These are phyloP conservation scores for Hydnomerulius pinastri DNA, from an alignment of 768 basidiomycete genomes.

Conservation along the genomic window DNA sequence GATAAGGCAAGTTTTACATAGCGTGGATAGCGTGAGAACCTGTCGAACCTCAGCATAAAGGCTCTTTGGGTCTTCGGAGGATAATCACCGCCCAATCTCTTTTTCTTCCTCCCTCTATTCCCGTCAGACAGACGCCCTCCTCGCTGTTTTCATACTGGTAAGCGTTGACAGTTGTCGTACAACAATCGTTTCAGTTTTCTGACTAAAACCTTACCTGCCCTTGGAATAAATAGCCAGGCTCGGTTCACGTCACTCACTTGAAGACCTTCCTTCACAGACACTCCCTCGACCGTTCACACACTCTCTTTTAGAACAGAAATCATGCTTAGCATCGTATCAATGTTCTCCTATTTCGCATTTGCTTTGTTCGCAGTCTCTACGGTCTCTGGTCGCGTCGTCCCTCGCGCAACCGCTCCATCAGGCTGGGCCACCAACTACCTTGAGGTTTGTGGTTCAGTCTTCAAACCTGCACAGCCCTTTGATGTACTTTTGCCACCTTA, in stretches of 20 bases:
- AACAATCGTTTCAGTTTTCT: conserved; percentile 18
- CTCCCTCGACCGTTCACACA: conserved; percentile 20
- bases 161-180: conserved; percentile 3
- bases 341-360: conserved; percentile 42
- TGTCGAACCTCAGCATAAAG: conserved; percentile 8
- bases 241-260: conserved; percentile 12
- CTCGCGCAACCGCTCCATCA: conserved; percentile 35
- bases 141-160: conserved; percentile 16
- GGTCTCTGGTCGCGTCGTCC: conserved; percentile 39
- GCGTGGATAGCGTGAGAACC: conserved; percentile 3
- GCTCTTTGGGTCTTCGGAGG: conserved; percentile 2
- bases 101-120: conserved; percentile 8
- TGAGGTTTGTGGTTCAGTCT: conserved; percentile 34
- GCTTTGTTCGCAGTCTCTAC: conserved; percentile 43
- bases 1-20: neutral
- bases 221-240: conserved; percentile 26
- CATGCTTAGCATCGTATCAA: conserved; percentile 34
- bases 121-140: conserved; percentile 13
- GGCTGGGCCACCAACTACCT: conserved; percentile 49
- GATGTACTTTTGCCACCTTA: neutral
- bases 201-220: conserved; percentile 26
- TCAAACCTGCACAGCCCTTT: conserved; percentile 1
- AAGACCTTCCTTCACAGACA: conserved; percentile 29
- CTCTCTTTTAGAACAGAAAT: conserved; percentile 25
- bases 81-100: conserved; percentile 11